These are phyloP conservation scores for Arxiozyma bovina DNA, from an alignment of 1,139 yeast genomes.

Conservation along the genomic window DNA sequence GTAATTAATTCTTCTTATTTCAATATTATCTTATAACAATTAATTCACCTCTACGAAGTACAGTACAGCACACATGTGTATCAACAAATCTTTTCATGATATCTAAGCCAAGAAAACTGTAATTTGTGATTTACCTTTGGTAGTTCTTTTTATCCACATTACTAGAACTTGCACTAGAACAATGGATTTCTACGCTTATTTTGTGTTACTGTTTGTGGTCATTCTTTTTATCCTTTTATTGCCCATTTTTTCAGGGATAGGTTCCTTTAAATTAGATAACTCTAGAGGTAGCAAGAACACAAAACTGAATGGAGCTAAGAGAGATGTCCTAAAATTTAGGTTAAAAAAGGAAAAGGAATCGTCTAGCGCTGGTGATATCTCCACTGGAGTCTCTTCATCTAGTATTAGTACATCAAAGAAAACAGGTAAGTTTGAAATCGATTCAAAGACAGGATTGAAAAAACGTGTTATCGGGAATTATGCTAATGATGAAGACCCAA, in stretches of 20 bases:
- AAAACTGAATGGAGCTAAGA: slow-evolving; percentile 4
- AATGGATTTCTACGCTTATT: slow-evolving; percentile 21
- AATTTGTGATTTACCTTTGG: background rate
- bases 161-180: background rate
- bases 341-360: slow-evolving; percentile 17
- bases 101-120: no score
- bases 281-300: background rate
- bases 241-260: slow-evolving; percentile 27
- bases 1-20: no score
- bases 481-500: slow-evolving; percentile 22
- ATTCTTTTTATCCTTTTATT: slow-evolving; percentile 18
- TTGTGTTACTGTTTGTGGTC: slow-evolving; percentile 20
- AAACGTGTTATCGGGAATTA: slow-evolving; percentile 25
- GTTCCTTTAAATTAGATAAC: slow-evolving; percentile 18
- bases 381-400: slow-evolving; percentile 4
- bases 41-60: no score
- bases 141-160: no score
- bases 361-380: slow-evolving; percentile 9
- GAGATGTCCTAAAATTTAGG: slow-evolving; percentile 8
- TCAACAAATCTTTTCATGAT: no score
- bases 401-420: slow-evolving; percentile 6
- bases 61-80: no score
- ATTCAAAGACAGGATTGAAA: slow-evolving; percentile 26
- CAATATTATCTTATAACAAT: no score
- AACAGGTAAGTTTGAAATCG: slow-evolving; percentile 15